Evolutionary conservation across 1,284 basidiomycete genomes (phyloP).

Genomic region (Cryptococcus wingfieldii): DNA sequence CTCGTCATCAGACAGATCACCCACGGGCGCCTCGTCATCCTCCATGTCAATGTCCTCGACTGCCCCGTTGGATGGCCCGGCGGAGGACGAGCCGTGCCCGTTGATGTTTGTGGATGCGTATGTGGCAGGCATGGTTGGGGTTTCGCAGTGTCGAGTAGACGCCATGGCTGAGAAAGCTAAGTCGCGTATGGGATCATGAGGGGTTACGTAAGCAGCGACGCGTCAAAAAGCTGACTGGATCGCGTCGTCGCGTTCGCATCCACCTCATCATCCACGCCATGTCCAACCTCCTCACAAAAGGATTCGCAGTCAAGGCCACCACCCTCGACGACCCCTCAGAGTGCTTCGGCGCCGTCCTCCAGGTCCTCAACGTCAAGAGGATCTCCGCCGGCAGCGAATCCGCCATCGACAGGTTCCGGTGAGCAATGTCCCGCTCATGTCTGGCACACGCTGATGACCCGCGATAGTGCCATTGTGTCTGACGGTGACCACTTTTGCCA

Average conservation of each 20-base stretch:
- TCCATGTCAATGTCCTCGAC: neutral
- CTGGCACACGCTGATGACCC: neutral
- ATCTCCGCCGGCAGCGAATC: slow-evolving; percentile 51
- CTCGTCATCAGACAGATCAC: neutral
- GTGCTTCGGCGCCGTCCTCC: slow-evolving; percentile 61
- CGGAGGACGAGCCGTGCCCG: neutral
- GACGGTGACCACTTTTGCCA: slow-evolving; percentile 81
- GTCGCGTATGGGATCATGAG: too few relatives aligned
- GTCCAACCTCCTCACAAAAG: slow-evolving; percentile 37
- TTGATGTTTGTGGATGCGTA: neutral
- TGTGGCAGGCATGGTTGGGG: neutral
- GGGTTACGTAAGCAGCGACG: too few relatives aligned
- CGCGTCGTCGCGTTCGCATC: slow-evolving; percentile 11
- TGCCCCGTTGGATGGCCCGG: slow-evolving; percentile 9
- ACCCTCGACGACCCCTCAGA: slow-evolving; percentile 28
- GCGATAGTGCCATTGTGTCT: slow-evolving; percentile 52
- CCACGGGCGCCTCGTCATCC: neutral
- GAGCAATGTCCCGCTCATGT: slow-evolving; percentile 6
- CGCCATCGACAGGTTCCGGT: slow-evolving; percentile 47
- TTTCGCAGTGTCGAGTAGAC: neutral
- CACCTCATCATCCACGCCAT: slow-evolving; percentile 15
- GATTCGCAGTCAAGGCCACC: slow-evolving; percentile 38
- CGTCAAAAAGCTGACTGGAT: neutral
- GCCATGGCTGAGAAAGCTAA: neutral
- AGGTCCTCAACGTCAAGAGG: slow-evolving; percentile 77